Evolutionary conservation across 2,329 filamentous ascomycete genomes (phyloP), one percentile per base, ranked within the genome.

Genomic region (Trichoderma koningii): DNA sequence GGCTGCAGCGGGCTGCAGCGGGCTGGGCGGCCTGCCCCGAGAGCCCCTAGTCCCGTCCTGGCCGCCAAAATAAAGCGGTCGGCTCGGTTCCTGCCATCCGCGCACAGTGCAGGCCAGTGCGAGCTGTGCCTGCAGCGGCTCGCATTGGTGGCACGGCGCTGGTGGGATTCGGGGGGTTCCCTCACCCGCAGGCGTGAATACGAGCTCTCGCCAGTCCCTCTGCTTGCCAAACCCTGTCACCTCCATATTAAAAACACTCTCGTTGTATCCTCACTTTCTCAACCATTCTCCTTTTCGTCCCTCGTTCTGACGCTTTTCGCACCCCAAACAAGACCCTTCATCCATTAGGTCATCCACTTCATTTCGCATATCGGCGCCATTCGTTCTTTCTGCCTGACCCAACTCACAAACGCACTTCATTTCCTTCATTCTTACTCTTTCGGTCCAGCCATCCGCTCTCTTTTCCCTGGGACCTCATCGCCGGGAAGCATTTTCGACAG

Each of bases 191-290:
- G 53, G 55, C 55, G 19, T 44, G 56, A 61, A 65, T 61, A 65
- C 63, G 63, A 61, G 63, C 61, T 50, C 51, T 63, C 42, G 61
- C 61, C 51, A 23, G 47, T 57, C 57, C 53, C 62, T 64, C 45
- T 56, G 55, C 55, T 48, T 61, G 63, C 42, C 56, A 55, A 55
- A 65, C 63, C 63, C 63, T 61, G 55, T 53, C 63, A 45, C 48
- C 63, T 61, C 63, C 50, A 60, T 60, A 62, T 62, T 62, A 65
- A 61, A 65, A 61, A 30, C 21, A 65, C 63, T 63, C 61, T 63
- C 53, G 47, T 60, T 59, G 38, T 53, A 65, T 65, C 63, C 55
- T 59, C 55, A 59, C 63, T 47, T 63, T 30, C 41, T 34, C 51
- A 48, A 53, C 42, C 65, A 48, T 60, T 47, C 63, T 65, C 60